Conservation (phyloP, 345 rosid species). For the Balakata baccata region DNA sequence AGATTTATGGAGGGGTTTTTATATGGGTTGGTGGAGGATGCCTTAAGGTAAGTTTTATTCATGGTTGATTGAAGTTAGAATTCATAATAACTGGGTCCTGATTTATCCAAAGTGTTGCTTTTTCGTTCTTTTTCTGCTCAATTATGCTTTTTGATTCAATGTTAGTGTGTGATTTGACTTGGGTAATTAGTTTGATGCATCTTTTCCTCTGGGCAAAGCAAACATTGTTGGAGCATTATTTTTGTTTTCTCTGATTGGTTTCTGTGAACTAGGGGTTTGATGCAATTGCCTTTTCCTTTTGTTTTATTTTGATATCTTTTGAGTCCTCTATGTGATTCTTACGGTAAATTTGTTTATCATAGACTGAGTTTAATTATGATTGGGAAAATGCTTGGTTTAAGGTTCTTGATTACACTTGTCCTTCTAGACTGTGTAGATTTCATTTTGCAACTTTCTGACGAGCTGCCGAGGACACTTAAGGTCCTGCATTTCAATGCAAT, state of each 20-base stretch:
- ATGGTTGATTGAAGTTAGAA: background rate
- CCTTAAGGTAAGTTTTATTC: conserved; percentile 20
- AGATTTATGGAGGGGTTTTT: too few species aligned
- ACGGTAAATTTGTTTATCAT: background rate
- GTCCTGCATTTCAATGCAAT: background rate
- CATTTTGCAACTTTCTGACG: background rate
- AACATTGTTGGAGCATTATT: background rate
- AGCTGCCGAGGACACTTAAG: background rate
- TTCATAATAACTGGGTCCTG: conserved; percentile 9
- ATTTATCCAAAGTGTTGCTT: background rate
- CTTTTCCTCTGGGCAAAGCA: background rate
- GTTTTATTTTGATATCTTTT: background rate
- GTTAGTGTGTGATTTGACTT: conserved; percentile 4
- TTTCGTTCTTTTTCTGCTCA: background rate
- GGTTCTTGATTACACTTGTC: background rate
- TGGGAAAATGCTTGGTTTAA: background rate
- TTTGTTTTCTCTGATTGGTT: conserved; percentile 1
- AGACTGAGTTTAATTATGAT: background rate
- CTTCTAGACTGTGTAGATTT: background rate
- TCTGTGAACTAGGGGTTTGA: background rate
- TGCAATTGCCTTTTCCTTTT: background rate
- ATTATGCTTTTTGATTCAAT: conserved; percentile 3
- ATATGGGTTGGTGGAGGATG: conserved; percentile 13
- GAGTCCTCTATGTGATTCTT: background rate
- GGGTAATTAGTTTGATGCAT: background rate